Evolutionary conservation across 176 grass and related monocot genomes (phyloP), one percentile per base, ranked within the genome.

Genomic region (Avena eriantha): DNA sequence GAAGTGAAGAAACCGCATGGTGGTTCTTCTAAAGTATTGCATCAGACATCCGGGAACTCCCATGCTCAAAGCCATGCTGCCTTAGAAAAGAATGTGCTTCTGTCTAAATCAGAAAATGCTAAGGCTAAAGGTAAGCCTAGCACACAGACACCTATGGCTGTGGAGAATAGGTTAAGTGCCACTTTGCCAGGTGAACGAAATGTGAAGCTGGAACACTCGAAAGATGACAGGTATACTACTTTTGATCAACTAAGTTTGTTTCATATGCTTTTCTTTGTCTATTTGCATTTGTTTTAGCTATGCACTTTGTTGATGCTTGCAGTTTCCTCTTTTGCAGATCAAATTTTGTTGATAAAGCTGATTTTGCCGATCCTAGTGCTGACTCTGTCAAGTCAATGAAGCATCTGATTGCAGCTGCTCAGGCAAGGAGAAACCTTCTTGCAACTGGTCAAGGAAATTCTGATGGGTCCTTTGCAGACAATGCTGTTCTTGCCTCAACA

Each of bases 391-490:
- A 74, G 50, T 99, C 97, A 87, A 96, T 99, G 90, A 99, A 93
- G 78, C 82, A 94, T 92, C 93, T 99, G 82, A 99, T 99, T 85
- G 97, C 97, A 85, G 97, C 89, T 91, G 97, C 97, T 78, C 97
- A 96, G 78, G 94, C 97, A 76, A 91, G 88, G 87, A 96, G 94
- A 80, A 96, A 91, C 39, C 92, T 96, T 69, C 92, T 96, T 85
- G 97, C 73, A 10, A 88, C 86, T 91, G 77, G 89, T 90, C 92
- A 96, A 73, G 87, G 91, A 61, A 93, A 94, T 43, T 93, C 84
- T 80, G 86, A 92, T 78, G 81, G 87, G 18, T 58, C 68, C 84
- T 78, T 58, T 21, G 22, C 63, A 46, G 90, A 90, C 49, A 91
- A 87, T 90, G 81, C 73, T 82, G 82, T 84, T 89, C 85, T 88